Evolutionary conservation across 805 yeast genomes (phyloP).

Genomic region (Zygosaccharomyces bisporus): DNA sequence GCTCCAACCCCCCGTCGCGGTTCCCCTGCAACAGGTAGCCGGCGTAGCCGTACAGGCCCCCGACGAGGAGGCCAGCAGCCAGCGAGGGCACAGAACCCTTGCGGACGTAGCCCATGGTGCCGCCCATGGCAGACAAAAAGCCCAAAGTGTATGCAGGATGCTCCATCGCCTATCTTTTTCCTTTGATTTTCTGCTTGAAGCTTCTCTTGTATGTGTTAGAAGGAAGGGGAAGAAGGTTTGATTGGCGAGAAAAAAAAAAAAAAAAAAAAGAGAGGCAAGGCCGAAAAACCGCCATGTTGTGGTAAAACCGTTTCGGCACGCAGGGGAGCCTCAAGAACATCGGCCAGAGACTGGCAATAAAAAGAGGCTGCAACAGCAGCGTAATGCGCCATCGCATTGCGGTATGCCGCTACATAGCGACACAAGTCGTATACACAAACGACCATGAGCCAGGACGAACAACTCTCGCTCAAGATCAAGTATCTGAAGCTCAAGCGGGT

Average conservation of each 20-base stretch:
- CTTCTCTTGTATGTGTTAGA: no score
- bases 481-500: conserved; percentile 58
- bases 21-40: conserved; percentile 73
- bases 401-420: no score
- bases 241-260: background rate
- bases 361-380: no score
- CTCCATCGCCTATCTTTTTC: no score
- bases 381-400: no score
- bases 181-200: no score
- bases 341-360: no score
- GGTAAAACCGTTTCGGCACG: background rate
- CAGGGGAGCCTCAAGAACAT: background rate
- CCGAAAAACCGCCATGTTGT: background rate
- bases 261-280: background rate
- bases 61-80: conserved; percentile 65
- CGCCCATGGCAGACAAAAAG: conserved; percentile 66
- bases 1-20: conserved; percentile 74
- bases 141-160: conserved; percentile 74
- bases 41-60: conserved; percentile 59
- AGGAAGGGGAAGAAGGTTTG: background rate
- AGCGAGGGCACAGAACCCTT: conserved; percentile 78
- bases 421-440: no score
- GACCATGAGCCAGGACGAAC: conserved; percentile 15
- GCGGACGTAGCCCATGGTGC: conserved; percentile 61
- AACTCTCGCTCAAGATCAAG: conserved; percentile 44